phyloP scores from a whole-genome alignment of 768 basidiomycete species.

The Trametes gibbosa region DNA sequence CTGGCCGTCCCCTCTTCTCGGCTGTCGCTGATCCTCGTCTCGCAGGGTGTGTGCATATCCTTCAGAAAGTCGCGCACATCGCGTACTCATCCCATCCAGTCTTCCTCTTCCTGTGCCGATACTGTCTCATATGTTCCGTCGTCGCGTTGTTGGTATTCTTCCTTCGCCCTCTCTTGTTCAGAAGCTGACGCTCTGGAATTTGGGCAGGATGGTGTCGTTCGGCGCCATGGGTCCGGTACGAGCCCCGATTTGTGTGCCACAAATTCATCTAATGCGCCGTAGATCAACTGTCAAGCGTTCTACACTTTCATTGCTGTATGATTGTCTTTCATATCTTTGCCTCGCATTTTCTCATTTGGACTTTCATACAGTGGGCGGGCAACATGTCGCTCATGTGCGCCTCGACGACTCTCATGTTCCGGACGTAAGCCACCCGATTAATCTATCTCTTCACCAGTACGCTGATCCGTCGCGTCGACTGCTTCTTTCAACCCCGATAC shows the following conservation, averaged over 20 bases:
- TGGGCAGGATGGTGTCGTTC: conserved; percentile 55
- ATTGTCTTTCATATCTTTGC: conserved; percentile 5
- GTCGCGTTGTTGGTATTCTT: conserved; percentile 52
- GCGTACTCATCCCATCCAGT: conserved; percentile 32
- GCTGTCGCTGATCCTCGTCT: conserved; percentile 46
- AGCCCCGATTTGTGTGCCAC: background rate
- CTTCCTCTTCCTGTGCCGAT: conserved; percentile 69
- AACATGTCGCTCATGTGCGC: conserved; percentile 66
- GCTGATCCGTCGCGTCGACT: conserved; percentile 9
- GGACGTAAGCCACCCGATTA: conserved; percentile 46
- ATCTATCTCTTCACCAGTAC: background rate
- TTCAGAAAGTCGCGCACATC: background rate
- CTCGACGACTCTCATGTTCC: conserved; percentile 66
- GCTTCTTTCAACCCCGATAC: background rate
- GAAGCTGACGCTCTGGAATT: background rate
- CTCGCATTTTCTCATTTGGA: background rate
- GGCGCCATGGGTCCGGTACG: conserved; percentile 47
- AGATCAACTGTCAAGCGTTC: conserved; percentile 66
- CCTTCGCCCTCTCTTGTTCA: background rate
- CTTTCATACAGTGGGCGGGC: conserved; percentile 48
- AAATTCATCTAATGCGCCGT: background rate
- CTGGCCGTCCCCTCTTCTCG: conserved; percentile 17
- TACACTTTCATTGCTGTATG: conserved; percentile 68
- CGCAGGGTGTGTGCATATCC: conserved; percentile 2
- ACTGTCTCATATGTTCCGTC: conserved; percentile 67